Evolutionary conservation across 2,329 filamentous ascomycete genomes (phyloP), one percentile per base, ranked within the genome.

Genomic region (Diplodia mutila): DNA sequence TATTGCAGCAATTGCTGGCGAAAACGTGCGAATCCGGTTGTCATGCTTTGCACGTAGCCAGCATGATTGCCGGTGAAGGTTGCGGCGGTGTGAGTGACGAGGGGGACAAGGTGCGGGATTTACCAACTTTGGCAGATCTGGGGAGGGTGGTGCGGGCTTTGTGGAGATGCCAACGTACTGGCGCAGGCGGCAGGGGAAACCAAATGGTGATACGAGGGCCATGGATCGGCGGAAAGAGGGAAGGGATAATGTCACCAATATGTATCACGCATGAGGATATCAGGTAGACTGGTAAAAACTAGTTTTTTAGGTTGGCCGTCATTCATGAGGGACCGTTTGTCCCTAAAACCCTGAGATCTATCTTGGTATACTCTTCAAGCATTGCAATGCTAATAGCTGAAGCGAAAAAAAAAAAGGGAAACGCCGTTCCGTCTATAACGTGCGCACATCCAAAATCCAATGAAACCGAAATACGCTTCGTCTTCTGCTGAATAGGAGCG

Each of bases 311-410:
- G 37, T 32, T 51, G 59, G 59, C 59, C 59, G 46, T 63, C 59
- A 63, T 18, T 63, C 59, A 51, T 63, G 59, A 51, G 59, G 46
- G 42, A 51, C 46, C 29, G 23, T 23, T 25, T 25, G 29, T 51
- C 59, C 59, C 59, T 21, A 21, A 63, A 63, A 63, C 27, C 46
- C 46, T 8, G n/a, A 34, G 5, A 51, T 63, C 59, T 63, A 63
- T 51, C 59, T 37, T 63, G 59, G 59, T 63, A 63, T 63, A 63
- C 42, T 63, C 59, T 63, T 51, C 29, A 51, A 51, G 42, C 55
- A 12, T 32, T 32, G 55, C 55, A 61, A 61, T 61, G 55, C 55
- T 48, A 48, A 11, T 61, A 27, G 25, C 25, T 12, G 39, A 63
- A 63, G 14, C 12, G 46, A 37, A 51, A 51, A 25, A 21, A 14